A percentile compares a stretch with the other conserved stretches of the same genome.
Conservation (phyloP, 2,329 filamentous ascomycete genomes). For the Phialophora chinensis region DNA sequence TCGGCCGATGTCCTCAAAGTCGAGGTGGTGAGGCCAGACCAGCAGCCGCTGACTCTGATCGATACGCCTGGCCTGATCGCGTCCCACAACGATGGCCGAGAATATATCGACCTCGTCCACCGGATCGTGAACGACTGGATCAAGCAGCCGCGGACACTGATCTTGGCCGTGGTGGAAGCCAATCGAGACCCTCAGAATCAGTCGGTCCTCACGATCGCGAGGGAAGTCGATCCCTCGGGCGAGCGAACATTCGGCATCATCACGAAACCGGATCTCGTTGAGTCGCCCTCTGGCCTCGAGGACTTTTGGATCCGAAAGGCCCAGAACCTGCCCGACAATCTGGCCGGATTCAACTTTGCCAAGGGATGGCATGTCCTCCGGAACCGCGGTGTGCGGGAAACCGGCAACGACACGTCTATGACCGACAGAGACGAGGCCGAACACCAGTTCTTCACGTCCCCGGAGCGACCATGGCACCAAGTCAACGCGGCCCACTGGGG, state of each 20-base stretch:
- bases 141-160: constrained; percentile 50
- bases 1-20: constrained; percentile 46
- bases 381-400: constrained; percentile 22
- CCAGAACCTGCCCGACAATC: constrained; percentile 10
- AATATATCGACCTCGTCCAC: constrained; percentile 54
- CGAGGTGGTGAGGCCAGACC: constrained; percentile 43
- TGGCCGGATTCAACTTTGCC: constrained; percentile 40
- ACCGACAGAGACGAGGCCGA: constrained; percentile 18
- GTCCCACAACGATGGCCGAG: constrained; percentile 53
- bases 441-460: constrained; percentile 11
- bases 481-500: constrained; percentile 13
- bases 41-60: constrained; percentile 58
- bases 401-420: constrained; percentile 17
- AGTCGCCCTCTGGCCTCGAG: constrained; percentile 41
- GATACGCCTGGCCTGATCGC: constrained; percentile 64
- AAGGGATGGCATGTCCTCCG: constrained; percentile 48
- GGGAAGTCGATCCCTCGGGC: constrained; percentile 44
- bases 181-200: constrained; percentile 53
- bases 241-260: constrained; percentile 53
- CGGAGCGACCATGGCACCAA: constrained; percentile 10
- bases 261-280: constrained; percentile 50
- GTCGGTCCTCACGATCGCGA: constrained; percentile 43
- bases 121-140: constrained; percentile 55
- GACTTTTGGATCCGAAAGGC: constrained; percentile 29
- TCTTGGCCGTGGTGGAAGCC: constrained; percentile 57